Percentiles rank a stretch among this genome's conserved stretches.
phyloP scores from a whole-genome alignment of 1,139 yeast genomes.

The Protomyces gravidus region DNA sequence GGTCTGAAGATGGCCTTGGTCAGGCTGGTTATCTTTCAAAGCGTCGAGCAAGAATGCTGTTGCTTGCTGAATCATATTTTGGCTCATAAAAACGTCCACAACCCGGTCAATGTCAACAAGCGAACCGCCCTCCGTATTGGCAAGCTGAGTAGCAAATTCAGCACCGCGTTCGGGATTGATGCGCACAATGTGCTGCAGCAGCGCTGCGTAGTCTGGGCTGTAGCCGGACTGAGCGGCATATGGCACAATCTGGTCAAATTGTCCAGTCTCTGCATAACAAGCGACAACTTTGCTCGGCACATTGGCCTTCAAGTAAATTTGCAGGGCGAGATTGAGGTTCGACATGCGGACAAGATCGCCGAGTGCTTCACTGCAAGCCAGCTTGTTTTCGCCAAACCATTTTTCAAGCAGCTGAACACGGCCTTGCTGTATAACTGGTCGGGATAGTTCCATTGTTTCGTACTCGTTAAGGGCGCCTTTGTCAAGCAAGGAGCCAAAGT shows the following conservation, averaged over 20 bases:
- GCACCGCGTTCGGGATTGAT: constrained; percentile 97
- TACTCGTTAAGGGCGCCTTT: constrained; percentile 88
- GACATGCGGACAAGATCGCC: constrained; percentile 93
- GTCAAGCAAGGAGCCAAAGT: constrained; percentile 85
- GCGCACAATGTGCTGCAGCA: constrained; percentile 86
- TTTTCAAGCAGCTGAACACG: constrained; percentile 91
- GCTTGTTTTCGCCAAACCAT: constrained; percentile 92
- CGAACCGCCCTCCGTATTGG: constrained; percentile 57
- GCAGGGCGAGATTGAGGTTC: constrained; percentile 80
- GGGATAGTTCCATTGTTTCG: constrained; percentile 91
- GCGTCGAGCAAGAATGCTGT: constrained; percentile 98
- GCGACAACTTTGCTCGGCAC: constrained; percentile 87
- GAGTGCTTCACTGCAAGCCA: constrained; percentile 89
- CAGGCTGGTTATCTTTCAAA: constrained; percentile 85
- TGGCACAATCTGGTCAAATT: constrained; percentile 91
- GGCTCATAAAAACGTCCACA: constrained; percentile 92
- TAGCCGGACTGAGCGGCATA: constrained; percentile 86
- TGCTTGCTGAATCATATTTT: constrained; percentile 93
- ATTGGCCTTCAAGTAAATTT: constrained; percentile 82
- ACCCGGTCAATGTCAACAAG: constrained; percentile 75
- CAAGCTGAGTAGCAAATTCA: constrained; percentile 87
- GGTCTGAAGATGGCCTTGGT: constrained; percentile 94
- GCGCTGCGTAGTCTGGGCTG: constrained; percentile 82
- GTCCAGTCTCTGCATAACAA: constrained; percentile 90
- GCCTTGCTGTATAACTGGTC: constrained; percentile 93